phyloP scores from a whole-genome alignment of 768 basidiomycete species.

The Phlebiopsis flavidoalba region DNA sequence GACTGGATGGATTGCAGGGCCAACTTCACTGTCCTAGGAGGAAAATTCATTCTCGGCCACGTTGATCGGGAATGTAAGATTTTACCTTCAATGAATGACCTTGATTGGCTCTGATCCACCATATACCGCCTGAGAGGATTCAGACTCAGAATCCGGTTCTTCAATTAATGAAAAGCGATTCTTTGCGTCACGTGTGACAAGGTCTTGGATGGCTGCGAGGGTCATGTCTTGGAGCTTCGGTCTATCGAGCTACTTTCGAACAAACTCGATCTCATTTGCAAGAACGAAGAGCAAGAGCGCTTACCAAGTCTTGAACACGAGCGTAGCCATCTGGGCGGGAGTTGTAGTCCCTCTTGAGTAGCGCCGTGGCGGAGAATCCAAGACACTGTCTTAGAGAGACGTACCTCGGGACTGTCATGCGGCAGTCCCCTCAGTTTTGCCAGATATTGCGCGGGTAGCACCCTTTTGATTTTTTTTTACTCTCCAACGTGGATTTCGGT shows the following conservation, averaged over 20 bases:
- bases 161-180: constrained; percentile 54
- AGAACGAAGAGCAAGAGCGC: constrained; percentile 24
- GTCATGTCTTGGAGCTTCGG: constrained; percentile 63
- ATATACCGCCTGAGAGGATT: constrained; percentile 35
- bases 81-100: constrained; percentile 81
- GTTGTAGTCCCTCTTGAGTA: constrained; percentile 61
- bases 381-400: constrained; percentile 80
- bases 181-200: constrained; percentile 67
- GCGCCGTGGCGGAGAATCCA: constrained; percentile 93
- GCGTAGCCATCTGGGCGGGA: constrained; percentile 87
- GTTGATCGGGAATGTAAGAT: constrained; percentile 6
- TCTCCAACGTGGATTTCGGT: background rate
- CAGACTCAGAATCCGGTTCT: constrained; percentile 37
- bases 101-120: constrained; percentile 91
- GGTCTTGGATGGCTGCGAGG: constrained; percentile 46
- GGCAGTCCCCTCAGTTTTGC: constrained; percentile 55
- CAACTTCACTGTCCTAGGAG: constrained; percentile 60
- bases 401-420: constrained; percentile 59
- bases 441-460: background rate
- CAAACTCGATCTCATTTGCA: background rate
- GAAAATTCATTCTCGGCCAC: background rate
- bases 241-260: constrained; percentile 51
- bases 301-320: constrained; percentile 74
- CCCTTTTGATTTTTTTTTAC: background rate
- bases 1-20: constrained; percentile 57